Base-by-base conservation (phyloP, 805 yeast genomes). In the Vanderwaltozyma verrucispora region DNA sequence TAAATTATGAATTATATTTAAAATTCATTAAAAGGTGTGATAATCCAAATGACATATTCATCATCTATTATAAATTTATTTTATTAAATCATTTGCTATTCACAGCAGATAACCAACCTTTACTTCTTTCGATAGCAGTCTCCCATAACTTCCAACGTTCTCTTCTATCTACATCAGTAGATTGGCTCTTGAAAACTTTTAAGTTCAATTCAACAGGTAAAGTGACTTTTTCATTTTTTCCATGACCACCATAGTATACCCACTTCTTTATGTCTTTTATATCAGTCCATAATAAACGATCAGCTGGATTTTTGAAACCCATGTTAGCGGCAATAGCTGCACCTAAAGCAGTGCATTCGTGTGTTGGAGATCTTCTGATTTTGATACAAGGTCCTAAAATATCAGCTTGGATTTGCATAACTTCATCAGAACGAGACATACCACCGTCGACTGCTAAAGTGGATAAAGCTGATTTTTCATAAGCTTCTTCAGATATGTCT, bases 321-420 rank as follows among this genome's bases (percentile, higher is more conserved):
- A 87, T 65, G 11, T 96, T 95, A 3, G 97, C 95, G 21, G 96
- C 96, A 47, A 89, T 82, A 4, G 96, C 96, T 7, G 95, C 95
- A 21, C 97, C 97, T 44, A 88, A 70, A 0, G 96, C 96, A 5
- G 96, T 88, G 56, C 95, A 86, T 62, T 88, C 97, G 26, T 85
- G 67, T 58, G 80, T 82, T 24, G 75, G 72, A 2, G 96, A 87
- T 50, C 96, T 71, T 48, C 75, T 73, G 30, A 88, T 89, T 20
- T 78, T 75, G 28, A 80, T 83, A 62, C 87, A 76, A 1, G 92
- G 89, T 3, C 96, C 96, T 48, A 86, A 68, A 44, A 88, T 79
- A 58, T 88, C 94, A 7, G 95, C 82, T 63, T 88, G 96, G 45
- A 88, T 85, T 65, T 85, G 95, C 80, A 89, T 81, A 36, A 87